Percentiles rank a stretch among this genome's conserved stretches.
These are phyloP conservation scores for Lodderomyces parapsilosis DNA, from an alignment of 1,139 yeast genomes.

Conservation along the genomic window DNA sequence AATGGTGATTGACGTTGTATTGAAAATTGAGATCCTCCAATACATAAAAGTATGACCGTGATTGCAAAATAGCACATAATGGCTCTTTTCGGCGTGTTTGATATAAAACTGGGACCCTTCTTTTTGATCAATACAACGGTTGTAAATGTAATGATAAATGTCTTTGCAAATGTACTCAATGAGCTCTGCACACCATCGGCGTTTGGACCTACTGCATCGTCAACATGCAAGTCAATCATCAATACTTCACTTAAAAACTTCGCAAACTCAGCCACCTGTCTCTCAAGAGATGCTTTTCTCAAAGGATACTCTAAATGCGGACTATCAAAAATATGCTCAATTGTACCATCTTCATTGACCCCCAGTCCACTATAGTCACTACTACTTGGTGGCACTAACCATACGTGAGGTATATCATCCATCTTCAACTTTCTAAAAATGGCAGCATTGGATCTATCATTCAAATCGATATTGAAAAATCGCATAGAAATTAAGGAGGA, in stretches of 20 bases:
- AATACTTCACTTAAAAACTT: background rate
- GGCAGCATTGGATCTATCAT: conserved; percentile 32
- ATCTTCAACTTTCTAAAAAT: conserved; percentile 42
- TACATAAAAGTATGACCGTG: conserved; percentile 39
- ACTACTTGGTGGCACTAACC: conserved; percentile 59
- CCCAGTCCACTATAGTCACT: background rate
- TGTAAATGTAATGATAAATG: conserved; percentile 46
- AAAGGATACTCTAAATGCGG: background rate
- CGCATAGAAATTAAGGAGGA: conserved; percentile 31
- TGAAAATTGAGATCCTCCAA: conserved; percentile 66
- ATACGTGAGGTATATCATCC: conserved; percentile 57
- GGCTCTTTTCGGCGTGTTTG: conserved; percentile 29
- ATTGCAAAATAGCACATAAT: conserved; percentile 41
- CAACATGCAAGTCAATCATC: background rate
- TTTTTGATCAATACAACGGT: conserved; percentile 51
- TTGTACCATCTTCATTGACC: background rate
- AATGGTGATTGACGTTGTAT: conserved; percentile 61
- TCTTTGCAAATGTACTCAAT: conserved; percentile 31
- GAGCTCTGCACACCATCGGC: conserved; percentile 18
- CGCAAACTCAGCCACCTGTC: background rate
- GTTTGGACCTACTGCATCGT: background rate
- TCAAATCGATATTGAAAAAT: conserved; percentile 53
- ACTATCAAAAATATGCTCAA: background rate
- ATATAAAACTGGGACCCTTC: conserved; percentile 38
- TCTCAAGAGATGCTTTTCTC: background rate